Evolutionary conservation across 441 rosid genomes (phyloP).

Genomic region (Corymbia citriodora): DNA sequence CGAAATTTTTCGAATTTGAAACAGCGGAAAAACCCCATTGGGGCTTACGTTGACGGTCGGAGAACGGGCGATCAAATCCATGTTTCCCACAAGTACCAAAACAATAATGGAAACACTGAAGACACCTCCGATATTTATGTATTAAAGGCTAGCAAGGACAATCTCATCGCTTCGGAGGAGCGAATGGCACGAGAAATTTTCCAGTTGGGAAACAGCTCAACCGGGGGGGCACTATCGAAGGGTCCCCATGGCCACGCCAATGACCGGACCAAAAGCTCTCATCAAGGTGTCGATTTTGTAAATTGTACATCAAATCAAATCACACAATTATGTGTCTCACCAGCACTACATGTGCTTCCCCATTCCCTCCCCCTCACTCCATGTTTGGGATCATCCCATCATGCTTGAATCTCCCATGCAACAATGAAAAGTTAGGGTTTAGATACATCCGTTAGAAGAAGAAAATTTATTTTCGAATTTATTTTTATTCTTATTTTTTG

Average conservation of each 20-base stretch:
- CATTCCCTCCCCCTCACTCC: constrained; percentile 7
- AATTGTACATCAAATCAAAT: not conserved
- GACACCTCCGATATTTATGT: not conserved
- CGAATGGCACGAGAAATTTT: not conserved
- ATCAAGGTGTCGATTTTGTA: constrained; percentile 11
- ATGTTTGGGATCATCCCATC: not conserved
- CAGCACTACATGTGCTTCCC: constrained; percentile 56
- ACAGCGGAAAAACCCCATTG: not conserved
- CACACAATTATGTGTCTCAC: constrained; percentile 19
- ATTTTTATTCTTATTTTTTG: not conserved
- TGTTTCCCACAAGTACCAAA: constrained; percentile 44
- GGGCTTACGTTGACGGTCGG: not conserved
- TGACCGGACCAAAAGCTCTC: constrained; percentile 22
- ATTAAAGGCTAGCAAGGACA: not conserved
- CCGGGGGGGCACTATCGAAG: constrained; percentile 11
- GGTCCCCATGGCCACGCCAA: not conserved
- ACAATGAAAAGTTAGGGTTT: not conserved
- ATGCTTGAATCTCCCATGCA: not conserved
- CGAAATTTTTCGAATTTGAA: not conserved
- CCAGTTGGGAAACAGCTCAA: constrained; percentile 62
- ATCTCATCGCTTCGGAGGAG: not conserved
- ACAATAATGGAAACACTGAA: constrained; percentile 1
- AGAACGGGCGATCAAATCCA: constrained; percentile 42
- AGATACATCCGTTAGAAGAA: not conserved
- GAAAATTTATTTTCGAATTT: rapidly evolving